Base-by-base conservation (phyloP, 768 basidiomycete species). In the Sistotremastrum niveocremeum region DNA sequence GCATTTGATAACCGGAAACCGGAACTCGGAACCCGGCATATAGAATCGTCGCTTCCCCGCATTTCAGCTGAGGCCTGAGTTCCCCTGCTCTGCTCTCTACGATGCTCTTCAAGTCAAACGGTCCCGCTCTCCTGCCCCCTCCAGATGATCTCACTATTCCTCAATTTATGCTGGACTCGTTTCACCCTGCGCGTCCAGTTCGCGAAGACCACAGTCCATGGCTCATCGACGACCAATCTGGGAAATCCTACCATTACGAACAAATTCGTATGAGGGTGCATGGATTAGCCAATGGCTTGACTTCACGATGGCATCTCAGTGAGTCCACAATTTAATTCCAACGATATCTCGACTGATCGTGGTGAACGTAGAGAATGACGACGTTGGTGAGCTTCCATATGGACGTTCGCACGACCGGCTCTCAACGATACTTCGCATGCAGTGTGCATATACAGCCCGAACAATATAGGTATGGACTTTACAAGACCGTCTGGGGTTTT, bases 381-480 rank as follows among this genome's bases (percentile, higher is more conserved):
- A 20, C 20, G 20, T 20, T 20, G 20, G 20, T 20, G 20, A 20
- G 20, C 20, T 20, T 20, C 20, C 20, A 20, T 20, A 20, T 20
- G 20, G 20, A 20, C 20, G 20, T 20, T 20, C 20, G 20, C 20
- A 20, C 20, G 20, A 20, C 20, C 20, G 20, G 20, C 20, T 20
- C 20, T 20, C 20, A 20, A 20, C 20, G 20, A 45, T 41, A 34
- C 37, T 29, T 38, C 30, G 30, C 38, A 20, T 20, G 20, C 20
- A 82, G 81, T 80, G 6, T 64, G 80, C 46, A 55, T 81, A 37
- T 81, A 75, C 57, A 78, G 79, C 49, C 70, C 76, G 32, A 84
- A 84, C 55, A 76, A 81, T 52, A 56, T 81, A 37, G 80, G 79
- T 76, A 50, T 38, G 68, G 20, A 20, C 54, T 34, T 37, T 20